Conservation (phyloP, 176 grass and related monocot genomes). For the Triticum monococcum region DNA sequence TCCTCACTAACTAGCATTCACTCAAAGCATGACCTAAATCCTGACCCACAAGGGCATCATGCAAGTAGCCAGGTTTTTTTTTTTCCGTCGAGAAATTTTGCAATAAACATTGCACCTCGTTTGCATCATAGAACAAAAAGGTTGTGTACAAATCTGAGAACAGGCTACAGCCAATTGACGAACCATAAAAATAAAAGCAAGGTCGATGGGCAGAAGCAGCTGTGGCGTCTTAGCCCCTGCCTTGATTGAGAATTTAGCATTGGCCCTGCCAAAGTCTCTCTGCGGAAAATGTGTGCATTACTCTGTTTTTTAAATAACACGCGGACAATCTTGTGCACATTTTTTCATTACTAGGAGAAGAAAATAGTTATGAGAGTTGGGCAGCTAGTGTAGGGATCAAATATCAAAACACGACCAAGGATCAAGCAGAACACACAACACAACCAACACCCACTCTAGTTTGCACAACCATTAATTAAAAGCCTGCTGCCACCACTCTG, state of each 20-base stretch:
- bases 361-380: not conserved
- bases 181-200: not conserved
- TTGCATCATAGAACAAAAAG: not conserved
- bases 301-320: not conserved
- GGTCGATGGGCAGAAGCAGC: not conserved
- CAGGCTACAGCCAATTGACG: not conserved
- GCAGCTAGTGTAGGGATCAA: not conserved
- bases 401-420: not conserved
- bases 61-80: slow-evolving; percentile 6
- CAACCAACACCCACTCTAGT: not conserved
- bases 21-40: not conserved
- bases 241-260: not conserved
- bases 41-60: not conserved
- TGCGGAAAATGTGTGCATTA: not conserved
- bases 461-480: too few species aligned
- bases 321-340: not conserved
- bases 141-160: not conserved
- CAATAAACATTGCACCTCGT: slow-evolving; percentile 8
- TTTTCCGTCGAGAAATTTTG: not conserved
- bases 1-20: not conserved
- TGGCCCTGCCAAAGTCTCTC: not conserved
- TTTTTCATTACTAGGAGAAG: not conserved
- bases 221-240: not conserved
- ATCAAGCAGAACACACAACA: not conserved
- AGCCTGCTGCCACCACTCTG: not conserved